Conservation (phyloP, 345 rosid genomes). For the Psidium guajava region DNA sequence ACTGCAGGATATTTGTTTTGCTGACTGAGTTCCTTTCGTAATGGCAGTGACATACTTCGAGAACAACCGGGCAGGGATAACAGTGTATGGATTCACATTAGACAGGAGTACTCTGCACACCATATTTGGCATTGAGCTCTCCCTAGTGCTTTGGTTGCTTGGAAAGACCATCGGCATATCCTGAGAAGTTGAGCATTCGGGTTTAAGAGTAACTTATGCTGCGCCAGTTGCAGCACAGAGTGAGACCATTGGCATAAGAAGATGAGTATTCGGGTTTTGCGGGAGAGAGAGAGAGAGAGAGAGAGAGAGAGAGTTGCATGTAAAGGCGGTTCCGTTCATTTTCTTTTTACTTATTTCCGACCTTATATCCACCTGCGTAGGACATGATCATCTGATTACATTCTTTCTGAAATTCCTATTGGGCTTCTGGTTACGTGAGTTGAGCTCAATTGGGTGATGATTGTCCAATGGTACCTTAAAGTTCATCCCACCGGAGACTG, state of each 20-base stretch:
- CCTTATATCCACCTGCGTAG: not conserved
- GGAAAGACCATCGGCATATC: conserved; percentile 80
- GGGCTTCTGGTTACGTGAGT: not conserved
- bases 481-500: not conserved
- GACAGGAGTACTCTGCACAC: conserved; percentile 80
- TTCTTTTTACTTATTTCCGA: not conserved
- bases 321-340: not conserved
- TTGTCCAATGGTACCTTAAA: not conserved
- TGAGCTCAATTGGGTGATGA: not conserved
- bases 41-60: conserved; percentile 80
- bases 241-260: conserved; percentile 21
- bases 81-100: conserved; percentile 67
- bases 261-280: not conserved
- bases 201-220: not conserved
- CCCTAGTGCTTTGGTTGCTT: conserved; percentile 83
- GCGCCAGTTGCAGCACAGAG: not conserved
- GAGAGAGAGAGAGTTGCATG: not conserved
- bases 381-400: not conserved
- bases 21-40: not conserved
- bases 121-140: conserved; percentile 71
- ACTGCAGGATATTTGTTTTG: not conserved
- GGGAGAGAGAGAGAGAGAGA: not conserved
- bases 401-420: not conserved
- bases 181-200: conserved; percentile 4
- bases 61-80: conserved; percentile 86